phyloP scores from a whole-genome alignment of 306 rosid species.

The Fagus crenata region DNA sequence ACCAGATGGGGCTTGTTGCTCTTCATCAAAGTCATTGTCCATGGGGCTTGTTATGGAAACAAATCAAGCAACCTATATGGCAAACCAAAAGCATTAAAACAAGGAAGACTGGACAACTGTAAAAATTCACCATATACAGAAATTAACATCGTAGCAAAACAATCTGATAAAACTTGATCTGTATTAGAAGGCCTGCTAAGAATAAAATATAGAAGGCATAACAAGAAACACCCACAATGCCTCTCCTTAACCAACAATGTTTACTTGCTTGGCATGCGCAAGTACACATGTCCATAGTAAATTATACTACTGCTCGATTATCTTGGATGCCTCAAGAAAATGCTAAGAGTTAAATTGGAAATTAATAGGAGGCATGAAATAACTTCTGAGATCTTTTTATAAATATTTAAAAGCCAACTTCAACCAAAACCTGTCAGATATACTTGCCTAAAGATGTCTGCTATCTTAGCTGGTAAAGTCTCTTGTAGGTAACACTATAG shows the following conservation, averaged over 20 bases:
- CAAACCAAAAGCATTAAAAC: conserved; percentile 27
- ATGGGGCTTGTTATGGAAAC: conserved; percentile 42
- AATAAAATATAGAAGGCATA: not conserved
- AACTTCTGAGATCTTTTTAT: not conserved
- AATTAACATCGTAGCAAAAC: not conserved
- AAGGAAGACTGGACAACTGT: conserved; percentile 21
- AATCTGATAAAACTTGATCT: not conserved
- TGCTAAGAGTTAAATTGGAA: not conserved
- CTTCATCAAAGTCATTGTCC: conserved; percentile 48
- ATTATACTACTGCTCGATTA: not conserved
- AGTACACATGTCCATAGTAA: not conserved
- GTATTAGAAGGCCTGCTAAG: not conserved
- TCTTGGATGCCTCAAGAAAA: not conserved
- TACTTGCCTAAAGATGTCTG: not conserved
- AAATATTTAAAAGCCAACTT: not conserved
- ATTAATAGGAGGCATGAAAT: not conserved
- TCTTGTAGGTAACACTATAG: not conserved
- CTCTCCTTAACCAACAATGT: conserved; percentile 21
- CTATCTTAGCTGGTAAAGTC: not conserved
- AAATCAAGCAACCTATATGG: conserved; percentile 41
- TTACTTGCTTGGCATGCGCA: conserved; percentile 9
- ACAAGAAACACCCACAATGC: not conserved
- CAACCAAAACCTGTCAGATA: conserved; percentile 1
- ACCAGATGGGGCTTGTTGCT: conserved; percentile 42
- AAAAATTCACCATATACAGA: conserved; percentile 15